Conservation (phyloP, 495 filamentous ascomycete genomes). For the Neohortaea acidophila region DNA sequence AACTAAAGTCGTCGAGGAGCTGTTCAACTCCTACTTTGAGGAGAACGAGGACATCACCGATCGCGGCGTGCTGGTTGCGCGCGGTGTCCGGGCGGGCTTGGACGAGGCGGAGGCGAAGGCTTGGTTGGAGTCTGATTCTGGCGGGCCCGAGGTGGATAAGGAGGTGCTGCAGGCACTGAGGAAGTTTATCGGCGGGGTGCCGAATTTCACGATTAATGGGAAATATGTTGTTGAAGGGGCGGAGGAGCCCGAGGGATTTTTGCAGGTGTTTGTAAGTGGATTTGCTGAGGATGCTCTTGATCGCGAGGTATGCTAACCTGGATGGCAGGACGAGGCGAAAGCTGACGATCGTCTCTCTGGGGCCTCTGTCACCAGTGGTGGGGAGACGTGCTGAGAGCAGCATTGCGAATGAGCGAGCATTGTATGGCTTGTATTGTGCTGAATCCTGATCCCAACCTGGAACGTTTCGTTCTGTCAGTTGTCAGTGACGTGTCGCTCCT, state of each 20-base stretch:
- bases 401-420: too few relatives aligned
- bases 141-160: constrained; percentile 52
- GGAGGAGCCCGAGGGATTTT: constrained; percentile 26
- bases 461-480: too few relatives aligned
- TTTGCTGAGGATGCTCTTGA: too few relatives aligned
- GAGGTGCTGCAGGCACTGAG: constrained; percentile 47
- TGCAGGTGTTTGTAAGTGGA: constrained; percentile 27
- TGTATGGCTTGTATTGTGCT: too few relatives aligned
- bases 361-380: too few relatives aligned
- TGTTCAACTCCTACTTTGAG: constrained; percentile 66
- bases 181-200: constrained; percentile 52
- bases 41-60: constrained; percentile 63
- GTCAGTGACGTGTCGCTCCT: too few relatives aligned
- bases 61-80: constrained; percentile 40
- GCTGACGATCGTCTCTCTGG: too few relatives aligned
- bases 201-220: constrained; percentile 42
- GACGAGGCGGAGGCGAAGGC: constrained; percentile 40
- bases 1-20: constrained; percentile 47
- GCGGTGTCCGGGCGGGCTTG: constrained; percentile 48
- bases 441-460: too few relatives aligned
- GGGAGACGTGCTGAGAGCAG: too few relatives aligned
- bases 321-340: too few relatives aligned
- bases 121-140: constrained; percentile 48
- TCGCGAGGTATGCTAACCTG: too few relatives aligned
- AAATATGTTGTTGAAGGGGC: constrained; percentile 25